Base-by-base conservation (phyloP, 306 rosid species). In the Cicer pinnatifidum region DNA sequence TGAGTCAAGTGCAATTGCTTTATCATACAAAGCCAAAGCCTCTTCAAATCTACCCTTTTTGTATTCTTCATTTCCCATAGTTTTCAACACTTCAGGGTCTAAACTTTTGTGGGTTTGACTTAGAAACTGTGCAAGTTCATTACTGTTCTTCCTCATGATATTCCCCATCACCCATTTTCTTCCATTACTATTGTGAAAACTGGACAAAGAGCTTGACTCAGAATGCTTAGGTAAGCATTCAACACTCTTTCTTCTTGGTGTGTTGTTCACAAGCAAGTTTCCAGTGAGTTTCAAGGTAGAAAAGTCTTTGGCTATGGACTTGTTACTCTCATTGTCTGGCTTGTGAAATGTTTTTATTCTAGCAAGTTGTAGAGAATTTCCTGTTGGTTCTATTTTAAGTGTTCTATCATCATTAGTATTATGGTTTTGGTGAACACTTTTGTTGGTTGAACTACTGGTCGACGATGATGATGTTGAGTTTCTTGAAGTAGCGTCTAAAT, bases 11-110 rank as follows among this genome's bases (percentile, higher is more conserved):
- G 67, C 80, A 77, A 91, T 94, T 9, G 99, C 97, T 73, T 61
- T 67, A 9, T 94, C 84, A 81, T 94, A 94, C 20, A 89, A 80
- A 51, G 17, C 61, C 88, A 91, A 53, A 71, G 99, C 99, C 63
- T 89, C 95, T 68, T 81, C 85, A 52, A 80, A 94, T 65, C 80
- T 84, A 0, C 89, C 90, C 60, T 67, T 67, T 67, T 81, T 94
- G 68, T 89, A 89, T 1, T 88, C 92, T 67, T 91, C 90, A 69
- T 94, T 94, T 80, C 99, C 99, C 87, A 78, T 73, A 1, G 82
- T 63, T 79, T 91, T 91, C 87, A 91, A 82, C 58, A 63, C 82
- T 62, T 94, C 96, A 11, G 97, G 91, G 58, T 91, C 88, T 13
- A 83, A 69, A 71, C 41, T 84, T 4, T 78, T 84, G 46, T 72